Evolutionary conservation across 495 filamentous ascomycete species (phyloP).

Genomic region (Penicillium turbatum): DNA sequence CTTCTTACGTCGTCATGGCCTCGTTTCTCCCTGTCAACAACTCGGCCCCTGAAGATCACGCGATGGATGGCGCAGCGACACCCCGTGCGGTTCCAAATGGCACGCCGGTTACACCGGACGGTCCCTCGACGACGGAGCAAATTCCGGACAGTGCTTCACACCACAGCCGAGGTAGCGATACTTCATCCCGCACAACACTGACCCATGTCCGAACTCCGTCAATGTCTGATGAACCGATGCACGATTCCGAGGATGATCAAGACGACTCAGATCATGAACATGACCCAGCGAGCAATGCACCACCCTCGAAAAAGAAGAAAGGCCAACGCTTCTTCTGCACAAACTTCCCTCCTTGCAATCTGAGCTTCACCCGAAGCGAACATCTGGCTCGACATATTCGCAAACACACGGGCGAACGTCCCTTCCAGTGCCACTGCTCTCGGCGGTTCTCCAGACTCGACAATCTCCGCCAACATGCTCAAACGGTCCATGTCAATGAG

Average conservation of each 20-base stretch:
- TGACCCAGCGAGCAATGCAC: conserved; percentile 60
- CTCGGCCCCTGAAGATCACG: conserved; percentile 52
- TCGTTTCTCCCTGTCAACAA: conserved; percentile 77
- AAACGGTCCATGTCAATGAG: conserved; percentile 96
- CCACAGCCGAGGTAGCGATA: conserved; percentile 11
- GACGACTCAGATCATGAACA: conserved; percentile 74
- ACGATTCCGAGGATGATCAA: conserved; percentile 68
- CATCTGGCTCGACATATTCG: conserved; percentile 93
- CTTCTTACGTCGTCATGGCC: conserved; percentile 43
- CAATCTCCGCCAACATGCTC: conserved; percentile 93
- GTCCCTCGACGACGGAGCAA: conserved; percentile 24
- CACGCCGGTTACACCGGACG: conserved; percentile 33
- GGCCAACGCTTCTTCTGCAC: conserved; percentile 95
- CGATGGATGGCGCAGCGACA: conserved; percentile 54
- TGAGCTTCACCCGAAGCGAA: conserved; percentile 96
- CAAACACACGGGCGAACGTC: conserved; percentile 96
- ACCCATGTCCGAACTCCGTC: conserved; percentile 28
- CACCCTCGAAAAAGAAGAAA: conserved; percentile 86
- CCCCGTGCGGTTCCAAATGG: conserved; percentile 52
- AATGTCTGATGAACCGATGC: conserved; percentile 72
- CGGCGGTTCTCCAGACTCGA: conserved; percentile 95
- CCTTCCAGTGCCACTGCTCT: conserved; percentile 95
- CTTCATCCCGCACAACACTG: conserved; percentile 9
- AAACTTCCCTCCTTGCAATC: conserved; percentile 89
- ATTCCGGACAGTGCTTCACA: conserved; percentile 12